Percentiles rank a stretch among this genome's conserved stretches.
These are phyloP conservation scores for Byssochlamys sp. DNA, from an alignment of 2,329 filamentous ascomycete species.

Conservation along the genomic window DNA sequence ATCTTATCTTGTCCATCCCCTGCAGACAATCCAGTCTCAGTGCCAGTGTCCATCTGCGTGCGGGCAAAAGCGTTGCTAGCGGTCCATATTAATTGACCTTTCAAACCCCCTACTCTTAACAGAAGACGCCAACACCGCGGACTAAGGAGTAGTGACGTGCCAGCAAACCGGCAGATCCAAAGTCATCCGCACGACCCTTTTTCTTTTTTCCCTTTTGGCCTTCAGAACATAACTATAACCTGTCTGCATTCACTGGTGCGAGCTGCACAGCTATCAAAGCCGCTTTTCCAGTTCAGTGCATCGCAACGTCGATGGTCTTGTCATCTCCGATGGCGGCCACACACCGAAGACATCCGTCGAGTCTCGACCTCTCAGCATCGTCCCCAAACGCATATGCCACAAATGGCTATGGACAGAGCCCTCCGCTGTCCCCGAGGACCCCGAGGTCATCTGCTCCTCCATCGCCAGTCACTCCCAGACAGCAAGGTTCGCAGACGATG, in stretches of 20 bases:
- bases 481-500: constrained; percentile 25
- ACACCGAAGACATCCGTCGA: constrained; percentile 28
- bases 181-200: constrained; percentile 1
- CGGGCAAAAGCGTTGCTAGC: not conserved
- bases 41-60: not conserved
- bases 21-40: not conserved
- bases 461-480: constrained; percentile 31
- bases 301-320: constrained; percentile 16
- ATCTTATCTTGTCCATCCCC: not conserved
- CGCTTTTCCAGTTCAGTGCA: not conserved
- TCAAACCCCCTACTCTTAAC: not conserved
- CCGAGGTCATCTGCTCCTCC: constrained; percentile 28
- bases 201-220: not conserved
- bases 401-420: constrained; percentile 24
- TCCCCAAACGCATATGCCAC: constrained; percentile 22
- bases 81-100: not conserved
- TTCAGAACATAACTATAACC: not conserved
- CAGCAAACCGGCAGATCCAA: not conserved
- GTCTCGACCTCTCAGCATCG: constrained; percentile 27
- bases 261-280: not conserved
- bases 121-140: not conserved
- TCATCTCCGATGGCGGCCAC: constrained; percentile 21
- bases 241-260: not conserved
- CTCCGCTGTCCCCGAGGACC: constrained; percentile 24
- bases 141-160: not conserved